Conservation (phyloP, 352 stramenopile genomes). For the Phytophthora crassamura region DNA sequence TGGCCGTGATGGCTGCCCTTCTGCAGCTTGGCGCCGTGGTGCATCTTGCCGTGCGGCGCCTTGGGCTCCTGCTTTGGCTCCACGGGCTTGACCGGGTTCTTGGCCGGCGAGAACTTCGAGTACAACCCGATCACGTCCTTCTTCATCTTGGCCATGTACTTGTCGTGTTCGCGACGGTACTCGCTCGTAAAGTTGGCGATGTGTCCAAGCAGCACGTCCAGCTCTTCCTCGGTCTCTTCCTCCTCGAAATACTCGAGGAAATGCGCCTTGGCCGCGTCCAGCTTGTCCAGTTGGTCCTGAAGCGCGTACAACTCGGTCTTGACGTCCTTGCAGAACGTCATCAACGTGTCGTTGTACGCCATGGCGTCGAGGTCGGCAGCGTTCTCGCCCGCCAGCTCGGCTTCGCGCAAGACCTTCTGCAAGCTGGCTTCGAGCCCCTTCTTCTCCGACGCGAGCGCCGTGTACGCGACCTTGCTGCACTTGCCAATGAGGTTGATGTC, state of each 20-base stretch:
- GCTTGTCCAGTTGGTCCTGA: conserved; percentile 54
- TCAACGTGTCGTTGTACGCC: conserved; percentile 54
- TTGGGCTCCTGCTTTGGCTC: conserved; percentile 37
- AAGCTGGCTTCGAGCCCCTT: conserved; percentile 69
- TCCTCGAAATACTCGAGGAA: conserved; percentile 89
- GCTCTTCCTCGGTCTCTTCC: conserved; percentile 77
- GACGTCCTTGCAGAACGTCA: conserved; percentile 66
- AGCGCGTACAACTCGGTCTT: conserved; percentile 64
- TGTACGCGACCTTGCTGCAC: conserved; percentile 77
- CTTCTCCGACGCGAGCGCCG: conserved; percentile 72
- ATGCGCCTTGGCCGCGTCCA: conserved; percentile 67
- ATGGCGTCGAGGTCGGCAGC: conserved; percentile 44
- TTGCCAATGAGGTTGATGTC: conserved; percentile 79
- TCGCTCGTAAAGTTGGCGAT: conserved; percentile 82
- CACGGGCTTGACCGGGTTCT: conserved; percentile 34
- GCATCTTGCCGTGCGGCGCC: conserved; percentile 22
- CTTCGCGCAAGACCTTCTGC: conserved; percentile 61
- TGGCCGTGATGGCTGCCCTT: conserved; percentile 18
- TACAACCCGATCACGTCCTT: conserved; percentile 44
- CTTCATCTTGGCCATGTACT: conserved; percentile 65
- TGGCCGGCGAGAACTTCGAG: conserved; percentile 40
- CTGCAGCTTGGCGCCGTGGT: conserved; percentile 27
- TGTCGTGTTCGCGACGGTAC: conserved; percentile 74
- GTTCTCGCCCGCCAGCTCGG: conserved; percentile 38
- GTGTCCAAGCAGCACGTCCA: conserved; percentile 76